These are phyloP conservation scores for Scenedesmus sp. DNA, from an alignment of 163 green algal species.

Conservation along the genomic window DNA sequence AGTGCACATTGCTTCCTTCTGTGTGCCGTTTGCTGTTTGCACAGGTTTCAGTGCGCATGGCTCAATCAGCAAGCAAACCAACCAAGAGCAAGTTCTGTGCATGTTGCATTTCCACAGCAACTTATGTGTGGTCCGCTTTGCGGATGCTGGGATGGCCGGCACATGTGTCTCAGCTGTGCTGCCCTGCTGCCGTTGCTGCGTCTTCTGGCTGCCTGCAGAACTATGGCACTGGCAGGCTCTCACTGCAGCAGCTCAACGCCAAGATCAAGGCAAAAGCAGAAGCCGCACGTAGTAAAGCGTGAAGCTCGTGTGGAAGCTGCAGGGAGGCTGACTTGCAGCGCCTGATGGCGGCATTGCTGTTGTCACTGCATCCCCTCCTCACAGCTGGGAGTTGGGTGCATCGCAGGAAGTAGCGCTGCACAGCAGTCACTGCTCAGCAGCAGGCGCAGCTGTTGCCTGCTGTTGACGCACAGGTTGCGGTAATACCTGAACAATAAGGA, in stretches of 20 bases:
- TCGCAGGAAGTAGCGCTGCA: background rate
- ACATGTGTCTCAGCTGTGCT: background rate
- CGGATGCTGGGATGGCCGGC: background rate
- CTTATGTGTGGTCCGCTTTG: too few species aligned
- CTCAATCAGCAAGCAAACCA: too few species aligned
- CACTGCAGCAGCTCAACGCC: constrained; percentile 41
- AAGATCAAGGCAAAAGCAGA: constrained; percentile 25
- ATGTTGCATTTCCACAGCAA: too few species aligned
- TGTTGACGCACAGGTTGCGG: too few species aligned
- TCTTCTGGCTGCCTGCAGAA: constrained; percentile 1
- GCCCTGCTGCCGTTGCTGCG: background rate
- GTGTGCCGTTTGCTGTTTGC: background rate
- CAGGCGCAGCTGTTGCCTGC: background rate
- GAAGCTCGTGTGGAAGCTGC: background rate
- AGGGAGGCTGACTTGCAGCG: background rate
- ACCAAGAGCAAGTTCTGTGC: too few species aligned
- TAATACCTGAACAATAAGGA: too few species aligned
- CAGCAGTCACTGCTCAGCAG: background rate
- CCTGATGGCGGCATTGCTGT: too few species aligned
- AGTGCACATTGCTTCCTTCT: background rate
- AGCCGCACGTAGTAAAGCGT: background rate
- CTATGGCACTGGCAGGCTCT: constrained; percentile 24
- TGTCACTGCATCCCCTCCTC: too few species aligned
- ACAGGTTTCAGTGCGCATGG: background rate
- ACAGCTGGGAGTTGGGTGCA: too few species aligned